Evolutionary conservation across 2,329 filamentous ascomycete genomes (phyloP).

Genomic region (Fusarium tjaetaba): DNA sequence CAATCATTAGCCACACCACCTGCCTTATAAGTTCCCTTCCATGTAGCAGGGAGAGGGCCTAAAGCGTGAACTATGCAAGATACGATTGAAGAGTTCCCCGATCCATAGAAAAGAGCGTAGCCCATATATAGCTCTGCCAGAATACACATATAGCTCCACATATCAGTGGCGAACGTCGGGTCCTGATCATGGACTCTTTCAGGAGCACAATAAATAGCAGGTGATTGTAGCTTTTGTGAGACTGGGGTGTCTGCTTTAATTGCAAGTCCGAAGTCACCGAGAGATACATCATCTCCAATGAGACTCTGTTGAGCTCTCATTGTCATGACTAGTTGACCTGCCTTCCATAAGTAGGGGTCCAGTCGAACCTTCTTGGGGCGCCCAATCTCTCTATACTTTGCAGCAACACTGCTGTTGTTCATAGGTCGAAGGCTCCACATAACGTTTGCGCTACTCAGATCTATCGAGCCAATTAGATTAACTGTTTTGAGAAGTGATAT

Average conservation of each 20-base stretch:
- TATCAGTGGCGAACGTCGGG: not conserved
- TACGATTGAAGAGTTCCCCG: not conserved
- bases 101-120: not conserved
- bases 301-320: not conserved
- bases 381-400: fast-evolving
- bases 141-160: not conserved
- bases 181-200: not conserved
- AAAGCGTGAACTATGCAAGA: fast-evolving
- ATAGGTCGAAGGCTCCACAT: not conserved
- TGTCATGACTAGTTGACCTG: not conserved
- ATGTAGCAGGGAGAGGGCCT: fast-evolving
- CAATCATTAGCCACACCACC: fast-evolving
- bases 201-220: not conserved
- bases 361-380: not conserved
- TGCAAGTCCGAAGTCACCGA: not conserved
- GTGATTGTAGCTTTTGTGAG: not conserved
- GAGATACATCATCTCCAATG: not conserved
- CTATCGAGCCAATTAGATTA: not conserved
- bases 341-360: fast-evolving
- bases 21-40: not conserved
- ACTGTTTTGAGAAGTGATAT: too few relatives aligned
- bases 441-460: not conserved
- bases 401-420: not conserved
- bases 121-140: not conserved
- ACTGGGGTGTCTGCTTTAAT: not conserved